Percentiles rank a stretch among this genome's conserved stretches.
phyloP scores from a whole-genome alignment of 2,329 filamentous ascomycete genomes.

The Neofusicoccum cordaticola region DNA sequence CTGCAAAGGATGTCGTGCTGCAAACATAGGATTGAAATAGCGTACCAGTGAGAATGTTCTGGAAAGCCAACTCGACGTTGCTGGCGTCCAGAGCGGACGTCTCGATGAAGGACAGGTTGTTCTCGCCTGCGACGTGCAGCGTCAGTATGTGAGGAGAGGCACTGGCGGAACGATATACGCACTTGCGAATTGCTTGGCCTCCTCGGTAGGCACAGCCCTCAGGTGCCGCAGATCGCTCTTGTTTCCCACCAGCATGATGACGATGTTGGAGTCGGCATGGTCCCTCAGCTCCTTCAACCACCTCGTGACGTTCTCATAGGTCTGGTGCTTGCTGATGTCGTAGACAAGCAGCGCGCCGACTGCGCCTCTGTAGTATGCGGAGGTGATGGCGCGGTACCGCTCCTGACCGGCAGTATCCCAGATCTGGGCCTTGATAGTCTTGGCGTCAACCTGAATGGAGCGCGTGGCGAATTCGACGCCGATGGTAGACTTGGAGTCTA shows the following conservation, averaged over 20 bases:
- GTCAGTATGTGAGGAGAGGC: background rate
- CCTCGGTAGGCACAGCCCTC: conserved; percentile 93
- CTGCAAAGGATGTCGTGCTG: background rate
- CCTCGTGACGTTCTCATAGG: conserved; percentile 97
- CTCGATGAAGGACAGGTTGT: conserved; percentile 98
- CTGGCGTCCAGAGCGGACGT: conserved; percentile 97
- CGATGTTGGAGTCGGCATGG: conserved; percentile 97
- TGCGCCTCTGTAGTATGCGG: conserved; percentile 96
- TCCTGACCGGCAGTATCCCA: conserved; percentile 99
- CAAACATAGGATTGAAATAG: conserved; percentile 18
- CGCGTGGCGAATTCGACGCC: conserved; percentile 98
- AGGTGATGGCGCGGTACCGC: conserved; percentile 98
- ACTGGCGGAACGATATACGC: conserved; percentile 31
- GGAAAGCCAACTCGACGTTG: conserved; percentile 98
- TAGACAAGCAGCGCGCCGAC: conserved; percentile 97
- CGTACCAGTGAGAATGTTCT: conserved; percentile 97
- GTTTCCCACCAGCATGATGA: conserved; percentile 99
- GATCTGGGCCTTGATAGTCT: conserved; percentile 99
- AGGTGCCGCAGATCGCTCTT: conserved; percentile 99
- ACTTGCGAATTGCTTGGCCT: conserved; percentile 98
- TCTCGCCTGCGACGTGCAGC: conserved; percentile 67
- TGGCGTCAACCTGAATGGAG: conserved; percentile 97
- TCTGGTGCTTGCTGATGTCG: conserved; percentile 99
- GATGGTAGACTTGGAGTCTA: conserved; percentile 99
- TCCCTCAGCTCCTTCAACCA: conserved; percentile 99